A percentile compares a stretch with the other conserved stretches of the same genome.
Conservation (phyloP, 805 yeast species). For the Sugiyamaella smithiae region DNA sequence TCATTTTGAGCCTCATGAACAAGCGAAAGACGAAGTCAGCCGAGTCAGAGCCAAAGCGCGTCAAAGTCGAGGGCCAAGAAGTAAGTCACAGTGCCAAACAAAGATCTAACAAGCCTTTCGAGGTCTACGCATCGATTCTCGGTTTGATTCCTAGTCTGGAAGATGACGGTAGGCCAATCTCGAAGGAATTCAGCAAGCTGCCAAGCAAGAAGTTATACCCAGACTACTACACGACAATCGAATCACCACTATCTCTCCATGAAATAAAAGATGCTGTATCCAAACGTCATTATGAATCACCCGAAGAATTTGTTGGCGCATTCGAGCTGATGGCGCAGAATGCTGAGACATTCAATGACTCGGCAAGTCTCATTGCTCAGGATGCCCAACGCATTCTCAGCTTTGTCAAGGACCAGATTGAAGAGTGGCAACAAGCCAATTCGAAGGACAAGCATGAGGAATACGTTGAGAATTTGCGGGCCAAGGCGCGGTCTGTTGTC, state of each 20-base stretch:
- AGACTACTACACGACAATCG: constrained; percentile 68
- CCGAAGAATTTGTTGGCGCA: constrained; percentile 52
- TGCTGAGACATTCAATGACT: constrained; percentile 71
- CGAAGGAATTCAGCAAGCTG: constrained; percentile 59
- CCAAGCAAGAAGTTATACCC: constrained; percentile 77
- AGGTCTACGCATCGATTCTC: background rate
- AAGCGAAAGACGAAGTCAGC: constrained; percentile 6
- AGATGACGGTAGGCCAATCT: constrained; percentile 28
- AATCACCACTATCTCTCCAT: constrained; percentile 63
- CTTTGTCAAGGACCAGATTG: constrained; percentile 50
- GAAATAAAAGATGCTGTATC: constrained; percentile 56
- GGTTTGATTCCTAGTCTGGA: background rate
- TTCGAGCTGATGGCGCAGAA: constrained; percentile 65
- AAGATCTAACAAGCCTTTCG: background rate
- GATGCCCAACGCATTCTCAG: constrained; percentile 59
- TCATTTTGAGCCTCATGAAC: constrained; percentile 9
- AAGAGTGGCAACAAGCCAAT: constrained; percentile 13
- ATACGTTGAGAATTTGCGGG: constrained; percentile 17
- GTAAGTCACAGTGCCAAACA: background rate
- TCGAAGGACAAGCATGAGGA: constrained; percentile 13
- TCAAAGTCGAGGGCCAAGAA: background rate
- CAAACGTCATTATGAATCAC: constrained; percentile 35
- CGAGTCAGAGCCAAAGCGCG: constrained; percentile 3
- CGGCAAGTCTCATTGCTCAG: constrained; percentile 59
- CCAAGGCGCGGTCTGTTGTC: constrained; percentile 29